phyloP scores from a whole-genome alignment of 768 basidiomycete genomes.

The Naematelia encephala region DNA sequence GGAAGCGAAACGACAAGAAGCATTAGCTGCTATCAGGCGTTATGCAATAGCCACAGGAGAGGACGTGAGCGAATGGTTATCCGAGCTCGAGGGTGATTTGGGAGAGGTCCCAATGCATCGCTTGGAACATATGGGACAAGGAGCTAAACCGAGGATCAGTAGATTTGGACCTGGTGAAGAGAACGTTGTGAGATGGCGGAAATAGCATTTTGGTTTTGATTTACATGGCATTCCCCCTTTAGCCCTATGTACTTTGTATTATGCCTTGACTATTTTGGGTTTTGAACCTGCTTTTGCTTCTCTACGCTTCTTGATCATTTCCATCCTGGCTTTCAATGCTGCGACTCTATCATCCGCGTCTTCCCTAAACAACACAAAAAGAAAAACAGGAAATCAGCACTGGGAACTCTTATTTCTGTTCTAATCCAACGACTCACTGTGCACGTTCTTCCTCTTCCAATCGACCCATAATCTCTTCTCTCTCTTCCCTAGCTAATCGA shows the following conservation, averaged over 20 bases:
- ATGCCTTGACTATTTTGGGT: background rate
- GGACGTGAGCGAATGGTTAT: conserved; percentile 30
- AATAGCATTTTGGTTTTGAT: too few relatives aligned
- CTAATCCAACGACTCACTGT: conserved; percentile 50
- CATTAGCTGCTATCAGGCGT: conserved; percentile 18
- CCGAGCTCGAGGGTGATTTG: conserved; percentile 8
- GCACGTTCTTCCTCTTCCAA: conserved; percentile 48
- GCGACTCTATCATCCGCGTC: conserved; percentile 41
- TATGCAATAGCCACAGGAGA: conserved; percentile 30
- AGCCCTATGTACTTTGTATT: too few relatives aligned
- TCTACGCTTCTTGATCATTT: conserved; percentile 38
- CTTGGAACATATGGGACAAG: background rate
- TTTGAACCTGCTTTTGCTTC: conserved; percentile 18
- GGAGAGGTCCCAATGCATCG: background rate
- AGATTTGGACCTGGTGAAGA: background rate
- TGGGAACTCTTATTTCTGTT: too few relatives aligned
- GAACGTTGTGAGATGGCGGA: background rate
- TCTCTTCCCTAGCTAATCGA: conserved; percentile 39
- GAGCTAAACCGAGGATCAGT: conserved; percentile 1
- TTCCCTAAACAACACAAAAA: conserved; percentile 31
- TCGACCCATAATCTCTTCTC: conserved; percentile 46
- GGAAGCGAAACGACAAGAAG: conserved; percentile 21
- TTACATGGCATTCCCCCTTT: too few relatives aligned
- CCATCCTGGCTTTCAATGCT: conserved; percentile 39
- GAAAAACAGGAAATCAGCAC: background rate